phyloP scores from a whole-genome alignment of 257 asterid species.

The Plantago elongata region DNA sequence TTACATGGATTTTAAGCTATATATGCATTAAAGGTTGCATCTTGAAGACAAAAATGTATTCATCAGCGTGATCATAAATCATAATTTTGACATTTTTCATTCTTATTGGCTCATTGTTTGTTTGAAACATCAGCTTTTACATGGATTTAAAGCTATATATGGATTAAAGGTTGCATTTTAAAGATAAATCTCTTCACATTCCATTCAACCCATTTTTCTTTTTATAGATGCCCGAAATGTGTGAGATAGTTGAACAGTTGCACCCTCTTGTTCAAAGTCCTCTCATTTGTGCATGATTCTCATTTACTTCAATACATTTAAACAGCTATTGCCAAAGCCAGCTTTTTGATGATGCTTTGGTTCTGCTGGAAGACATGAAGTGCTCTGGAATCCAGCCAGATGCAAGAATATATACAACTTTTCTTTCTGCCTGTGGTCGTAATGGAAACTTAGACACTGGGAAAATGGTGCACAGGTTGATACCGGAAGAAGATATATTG shows the following conservation, averaged over 20 bases:
- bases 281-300: constrained; percentile 5
- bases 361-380: constrained; percentile 58
- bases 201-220: no score
- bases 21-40: neutral
- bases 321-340: constrained; percentile 61
- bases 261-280: no score
- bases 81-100: neutral
- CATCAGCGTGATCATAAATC: neutral
- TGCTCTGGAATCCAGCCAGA: constrained; percentile 44
- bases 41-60: neutral
- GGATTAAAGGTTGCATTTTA: no score
- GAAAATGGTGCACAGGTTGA: constrained; percentile 38
- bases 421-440: constrained; percentile 57
- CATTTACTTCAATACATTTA: constrained; percentile 11
- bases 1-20: neutral
- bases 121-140: no score
- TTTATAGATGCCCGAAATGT: no score
- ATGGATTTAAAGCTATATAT: no score
- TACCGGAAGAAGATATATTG: constrained; percentile 33
- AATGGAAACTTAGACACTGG: constrained; percentile 45
- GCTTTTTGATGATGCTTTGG: constrained; percentile 49
- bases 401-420: constrained; percentile 44
- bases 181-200: no score
- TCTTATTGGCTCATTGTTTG: no score
- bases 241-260: no score